phyloP scores from a whole-genome alignment of 1,139 yeast genomes.

The Suzukiozyma palmioleophila region DNA sequence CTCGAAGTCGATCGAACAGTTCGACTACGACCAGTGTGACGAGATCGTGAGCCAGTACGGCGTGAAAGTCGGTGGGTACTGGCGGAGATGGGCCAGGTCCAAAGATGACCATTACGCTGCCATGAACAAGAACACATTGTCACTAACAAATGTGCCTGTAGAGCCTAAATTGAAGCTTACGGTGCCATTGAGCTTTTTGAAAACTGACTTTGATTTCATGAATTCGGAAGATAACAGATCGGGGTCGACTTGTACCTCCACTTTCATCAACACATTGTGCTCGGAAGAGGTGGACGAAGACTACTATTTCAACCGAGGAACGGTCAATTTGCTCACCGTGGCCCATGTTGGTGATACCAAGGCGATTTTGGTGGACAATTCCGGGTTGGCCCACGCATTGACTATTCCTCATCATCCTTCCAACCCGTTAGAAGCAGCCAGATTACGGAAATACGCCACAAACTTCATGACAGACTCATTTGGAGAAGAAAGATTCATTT shows the following conservation, averaged over 20 bases:
- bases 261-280: slow-evolving; percentile 56
- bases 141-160: slow-evolving; percentile 4
- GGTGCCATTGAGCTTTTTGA: slow-evolving; percentile 57
- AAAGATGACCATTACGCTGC: slow-evolving; percentile 39
- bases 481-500: slow-evolving; percentile 84
- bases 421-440: slow-evolving; percentile 68
- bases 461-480: slow-evolving; percentile 84
- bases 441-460: slow-evolving; percentile 69
- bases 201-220: slow-evolving; percentile 48
- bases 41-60: slow-evolving; percentile 48
- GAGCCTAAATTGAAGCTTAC: slow-evolving; percentile 55
- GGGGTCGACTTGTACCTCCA: slow-evolving; percentile 86
- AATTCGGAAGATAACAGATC: slow-evolving; percentile 34
- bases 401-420: slow-evolving; percentile 87
- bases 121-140: slow-evolving; percentile 30
- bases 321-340: slow-evolving; percentile 66
- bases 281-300: slow-evolving; percentile 31
- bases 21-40: slow-evolving; percentile 27
- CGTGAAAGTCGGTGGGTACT: slow-evolving; percentile 74
- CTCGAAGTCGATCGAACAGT: slow-evolving; percentile 51
- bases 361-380: slow-evolving; percentile 72
- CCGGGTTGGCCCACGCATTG: slow-evolving; percentile 74
- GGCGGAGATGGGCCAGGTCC: slow-evolving; percentile 72
- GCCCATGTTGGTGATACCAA: slow-evolving; percentile 96
- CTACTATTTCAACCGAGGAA: slow-evolving; percentile 66